phyloP scores from a whole-genome alignment of 495 filamentous ascomycete genomes.

The Neurospora sp. region DNA sequence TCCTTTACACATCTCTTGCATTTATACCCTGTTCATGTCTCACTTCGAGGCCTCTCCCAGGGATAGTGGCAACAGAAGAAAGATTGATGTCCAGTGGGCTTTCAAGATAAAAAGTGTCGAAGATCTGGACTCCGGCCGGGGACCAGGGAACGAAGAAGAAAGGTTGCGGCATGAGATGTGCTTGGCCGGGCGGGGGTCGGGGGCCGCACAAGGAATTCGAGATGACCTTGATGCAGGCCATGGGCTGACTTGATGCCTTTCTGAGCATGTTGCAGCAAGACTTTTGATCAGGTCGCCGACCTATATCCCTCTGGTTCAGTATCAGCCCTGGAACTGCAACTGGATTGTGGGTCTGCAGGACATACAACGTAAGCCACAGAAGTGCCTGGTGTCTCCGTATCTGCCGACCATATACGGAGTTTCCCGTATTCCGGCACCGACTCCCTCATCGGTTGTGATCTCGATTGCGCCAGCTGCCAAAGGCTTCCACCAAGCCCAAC shows the following conservation, averaged over 20 bases:
- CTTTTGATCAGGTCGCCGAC: not conserved
- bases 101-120: not conserved
- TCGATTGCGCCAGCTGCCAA: not conserved
- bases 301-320: not conserved
- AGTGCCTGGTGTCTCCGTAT: not conserved
- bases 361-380: not conserved
- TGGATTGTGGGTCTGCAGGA: not conserved
- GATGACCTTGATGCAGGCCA: conserved; percentile 1
- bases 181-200: not conserved
- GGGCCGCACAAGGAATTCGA: not conserved
- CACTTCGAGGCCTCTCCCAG: conserved; percentile 5
- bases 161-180: not conserved
- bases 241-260: not conserved
- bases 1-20: conserved; percentile 3
- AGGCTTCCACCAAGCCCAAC: not conserved
- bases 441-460: not conserved
- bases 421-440: not conserved
- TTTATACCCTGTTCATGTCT: conserved; percentile 8
- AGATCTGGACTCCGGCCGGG: not conserved
- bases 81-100: not conserved
- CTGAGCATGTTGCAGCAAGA: not conserved
- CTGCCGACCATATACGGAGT: not conserved
- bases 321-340: not conserved
- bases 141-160: conserved; percentile 1
- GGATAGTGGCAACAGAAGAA: conserved; percentile 8